Conservation (phyloP, 2,329 filamentous ascomycete species). For the Sclerotinia minor region DNA sequence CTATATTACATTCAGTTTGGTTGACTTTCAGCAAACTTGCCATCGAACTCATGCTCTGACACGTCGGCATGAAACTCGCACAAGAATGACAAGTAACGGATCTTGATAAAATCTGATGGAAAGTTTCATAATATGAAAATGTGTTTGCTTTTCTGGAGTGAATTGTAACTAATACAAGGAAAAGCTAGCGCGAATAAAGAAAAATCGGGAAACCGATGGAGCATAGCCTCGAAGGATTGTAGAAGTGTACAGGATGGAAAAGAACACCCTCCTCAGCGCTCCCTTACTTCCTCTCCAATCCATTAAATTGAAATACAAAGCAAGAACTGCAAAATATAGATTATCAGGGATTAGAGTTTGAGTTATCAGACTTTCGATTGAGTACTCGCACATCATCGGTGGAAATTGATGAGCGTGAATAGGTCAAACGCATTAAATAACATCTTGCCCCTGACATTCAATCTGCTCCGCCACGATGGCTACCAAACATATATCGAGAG, state of each 20-base stretch:
- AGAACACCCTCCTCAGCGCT: background rate
- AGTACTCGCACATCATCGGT: conserved; percentile 7
- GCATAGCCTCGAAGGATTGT: conserved; percentile 1
- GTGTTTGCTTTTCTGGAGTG: conserved; percentile 13
- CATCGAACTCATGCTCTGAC: background rate
- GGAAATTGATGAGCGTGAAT: conserved; percentile 8
- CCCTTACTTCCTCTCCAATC: background rate
- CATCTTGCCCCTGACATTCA: conserved; percentile 25
- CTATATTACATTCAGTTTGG: conserved; percentile 14
- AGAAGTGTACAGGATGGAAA: conserved; percentile 10
- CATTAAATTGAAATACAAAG: conserved; percentile 14
- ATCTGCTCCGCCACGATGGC: conserved; percentile 17
- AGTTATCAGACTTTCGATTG: conserved; percentile 12
- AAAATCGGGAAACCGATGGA: background rate
- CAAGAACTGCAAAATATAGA: conserved; percentile 15
- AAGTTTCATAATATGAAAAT: background rate
- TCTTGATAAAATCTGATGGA: background rate
- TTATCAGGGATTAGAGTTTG: conserved; percentile 3
- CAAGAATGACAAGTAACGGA: conserved; percentile 7
- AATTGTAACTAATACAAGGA: conserved; percentile 18
- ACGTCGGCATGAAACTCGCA: conserved; percentile 10
- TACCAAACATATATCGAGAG: conserved; percentile 23
- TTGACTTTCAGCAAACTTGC: conserved; percentile 17
- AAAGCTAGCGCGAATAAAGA: conserved; percentile 4
- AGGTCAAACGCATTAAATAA: conserved; percentile 28